Base-by-base conservation (phyloP, 345 rosid species). In the Ceriops zippeliana region DNA sequence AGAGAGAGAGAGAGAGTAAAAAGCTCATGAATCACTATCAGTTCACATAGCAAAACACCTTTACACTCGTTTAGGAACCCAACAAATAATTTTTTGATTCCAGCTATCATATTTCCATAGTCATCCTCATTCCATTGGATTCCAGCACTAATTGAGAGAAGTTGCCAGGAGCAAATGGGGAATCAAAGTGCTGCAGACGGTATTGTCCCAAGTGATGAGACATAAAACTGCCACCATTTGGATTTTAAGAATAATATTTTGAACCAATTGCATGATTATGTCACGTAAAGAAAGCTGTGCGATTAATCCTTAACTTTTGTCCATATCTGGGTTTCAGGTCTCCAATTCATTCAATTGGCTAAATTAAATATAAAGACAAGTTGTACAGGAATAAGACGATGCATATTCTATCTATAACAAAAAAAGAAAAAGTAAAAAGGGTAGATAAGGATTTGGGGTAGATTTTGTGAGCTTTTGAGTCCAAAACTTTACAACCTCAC, bases 21-120 rank as follows among this genome's bases (percentile, higher is more conserved):
- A 52, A 13, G 57, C 68, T 38, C 68, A 57, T 65, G 52, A 65
- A 51, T 58, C 68, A 65, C 52, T 68, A 58, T 38, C 15, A 57
- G 72, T 63, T 63, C 59, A 58, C 46, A 46, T 63, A 56, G 72
- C 65, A 9, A 5, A 0, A 21, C 58, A 16, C 0, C 11, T 0
- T 0, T 22, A 22, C 53, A 42, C 21, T 42, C 68, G 22, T 53
- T 8, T 35, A 52, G 9, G 38, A 32, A n/a, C 42, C 58, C 28
- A 20, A 37, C 34, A 56, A 56, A 27, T 7, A 15, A 2, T 15
- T 34, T n/a, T 63, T 66, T 66, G 71, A 37, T 31, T 66, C 47
- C 53, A 67, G 53, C 70, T 67, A 38, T 20, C 11, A 13, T 24
- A 24, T 27, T 27, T 22, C 42, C 61, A 53, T 20, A 24, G 51